phyloP scores from a whole-genome alignment of 225 moss, liverwort and hornwort genomes.

The Sphagnum tenellum region DNA sequence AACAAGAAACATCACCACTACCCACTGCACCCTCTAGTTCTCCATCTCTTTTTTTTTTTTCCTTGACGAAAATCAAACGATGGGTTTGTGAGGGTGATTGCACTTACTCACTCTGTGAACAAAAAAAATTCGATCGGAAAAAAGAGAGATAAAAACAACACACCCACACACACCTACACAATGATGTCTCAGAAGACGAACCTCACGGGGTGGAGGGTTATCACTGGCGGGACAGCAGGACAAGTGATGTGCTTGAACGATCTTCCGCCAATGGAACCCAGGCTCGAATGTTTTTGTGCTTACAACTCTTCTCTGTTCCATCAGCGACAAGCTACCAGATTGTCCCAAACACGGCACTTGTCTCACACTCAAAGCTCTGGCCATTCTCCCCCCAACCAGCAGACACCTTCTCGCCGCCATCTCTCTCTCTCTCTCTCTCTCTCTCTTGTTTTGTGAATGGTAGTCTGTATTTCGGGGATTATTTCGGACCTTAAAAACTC shows the following conservation, averaged over 20 bases:
- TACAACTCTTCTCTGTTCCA: too few species aligned
- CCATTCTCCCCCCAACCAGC: too few species aligned
- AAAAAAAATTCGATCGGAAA: background rate
- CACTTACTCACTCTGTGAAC: too few species aligned
- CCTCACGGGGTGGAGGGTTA: conserved; percentile 80
- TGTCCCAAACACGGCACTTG: too few species aligned
- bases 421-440: too few species aligned
- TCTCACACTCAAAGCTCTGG: too few species aligned
- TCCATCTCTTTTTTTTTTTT: background rate
- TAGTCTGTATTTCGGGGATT: too few species aligned
- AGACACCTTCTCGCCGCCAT: background rate
- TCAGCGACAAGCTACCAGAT: too few species aligned
- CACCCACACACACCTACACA: background rate
- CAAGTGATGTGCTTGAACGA: conserved; percentile 42
- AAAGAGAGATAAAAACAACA: background rate
- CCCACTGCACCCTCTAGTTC: too few species aligned
- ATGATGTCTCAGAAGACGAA: conserved; percentile 7
- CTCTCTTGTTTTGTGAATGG: too few species aligned
- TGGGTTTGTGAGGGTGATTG: background rate
- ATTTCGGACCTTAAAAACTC: too few species aligned
- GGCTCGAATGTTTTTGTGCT: conserved; percentile 29
- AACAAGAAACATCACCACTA: too few species aligned
- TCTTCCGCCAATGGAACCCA: conserved; percentile 48
- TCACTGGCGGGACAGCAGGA: conserved; percentile 85
- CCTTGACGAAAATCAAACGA: background rate